Base-by-base conservation (phyloP, 805 yeast genomes). In the Metschnikowia henanensis region DNA sequence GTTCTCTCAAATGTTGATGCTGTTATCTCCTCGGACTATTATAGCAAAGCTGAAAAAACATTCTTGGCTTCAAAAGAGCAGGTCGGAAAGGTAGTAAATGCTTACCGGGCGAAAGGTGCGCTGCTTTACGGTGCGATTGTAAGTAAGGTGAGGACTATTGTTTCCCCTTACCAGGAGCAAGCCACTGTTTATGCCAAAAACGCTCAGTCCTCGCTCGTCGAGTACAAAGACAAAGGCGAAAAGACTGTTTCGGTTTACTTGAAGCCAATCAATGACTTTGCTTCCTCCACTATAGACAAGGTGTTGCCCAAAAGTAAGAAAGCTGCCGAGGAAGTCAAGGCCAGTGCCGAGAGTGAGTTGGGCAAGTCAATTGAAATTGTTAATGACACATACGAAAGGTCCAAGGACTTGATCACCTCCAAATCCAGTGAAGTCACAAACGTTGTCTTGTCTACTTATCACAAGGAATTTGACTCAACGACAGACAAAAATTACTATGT, bases 381-480 rank as follows among this genome's bases (percentile, higher is more conserved):
- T 30, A 52, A 43, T 39, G 60, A 59, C 47, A 44, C 57, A 13
- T 47, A 50, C 37, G 47, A 39, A 45, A 46, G 63, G 32, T 46
- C 56, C 21, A 62, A 56, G 49, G 51, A 45, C 34, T 59, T 60
- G 43, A 59, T 65, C 31, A 42, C 61, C 19, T 52, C 55, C 52
- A 62, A 61, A 47, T 57, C 64, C 16, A 49, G 55, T 25, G 65
- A 60, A 29, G 52, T 62, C 34, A 56, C 69, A 35, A 53, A 53
- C 47, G 59, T 59, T 30, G 58, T 71, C 33, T 54, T 62, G 39
- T 46, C 60, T 21, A 66, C 69, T 28, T 68, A 65, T 59, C 61
- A 66, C 46, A 54, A 61, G 45, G 71, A 69, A 52, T 60, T 65
- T 28, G 61, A 59, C 20, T 55, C 62, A 2, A 39, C 57, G 18